These are phyloP conservation scores for Trichoderma sp. DNA, from an alignment of 2,329 filamentous ascomycete genomes.

Conservation along the genomic window DNA sequence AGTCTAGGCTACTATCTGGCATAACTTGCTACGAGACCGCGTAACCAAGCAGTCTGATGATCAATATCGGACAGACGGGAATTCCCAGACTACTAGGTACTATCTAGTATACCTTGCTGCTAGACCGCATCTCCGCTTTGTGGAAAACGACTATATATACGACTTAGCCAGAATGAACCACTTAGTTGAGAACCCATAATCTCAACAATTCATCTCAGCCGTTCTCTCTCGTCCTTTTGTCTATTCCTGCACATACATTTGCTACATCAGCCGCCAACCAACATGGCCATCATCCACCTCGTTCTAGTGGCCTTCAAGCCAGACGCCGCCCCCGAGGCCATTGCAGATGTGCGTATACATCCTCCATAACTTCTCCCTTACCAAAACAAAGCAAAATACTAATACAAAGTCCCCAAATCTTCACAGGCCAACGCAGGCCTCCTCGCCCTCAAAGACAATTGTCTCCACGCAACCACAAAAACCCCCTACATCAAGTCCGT, in stretches of 20 bases:
- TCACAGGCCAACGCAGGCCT: slow-evolving; percentile 33
- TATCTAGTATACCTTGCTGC: not conserved
- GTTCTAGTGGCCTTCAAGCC: not conserved
- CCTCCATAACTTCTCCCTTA: not conserved
- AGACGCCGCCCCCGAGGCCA: not conserved
- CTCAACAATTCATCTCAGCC: not conserved
- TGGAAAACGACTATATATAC: not conserved
- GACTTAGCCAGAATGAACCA: not conserved
- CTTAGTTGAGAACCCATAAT: not conserved
- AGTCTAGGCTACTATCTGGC: too few species aligned
- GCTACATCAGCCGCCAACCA: not conserved
- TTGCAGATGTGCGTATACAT: not conserved
- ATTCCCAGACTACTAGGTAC: too few species aligned
- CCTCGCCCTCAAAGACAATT: slow-evolving; percentile 54
- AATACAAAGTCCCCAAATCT: not conserved
- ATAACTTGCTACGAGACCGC: too few species aligned
- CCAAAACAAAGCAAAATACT: not conserved
- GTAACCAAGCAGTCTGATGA: too few species aligned
- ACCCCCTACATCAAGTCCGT: slow-evolving; percentile 58
- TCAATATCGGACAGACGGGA: too few species aligned
- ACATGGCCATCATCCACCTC: not conserved
- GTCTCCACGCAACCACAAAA: slow-evolving; percentile 58
- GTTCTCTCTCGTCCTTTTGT: not conserved
- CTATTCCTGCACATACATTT: not conserved
- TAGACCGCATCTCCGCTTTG: not conserved